Base-by-base conservation (phyloP, 352 stramenopile species). In the Phytophthora meadii region DNA sequence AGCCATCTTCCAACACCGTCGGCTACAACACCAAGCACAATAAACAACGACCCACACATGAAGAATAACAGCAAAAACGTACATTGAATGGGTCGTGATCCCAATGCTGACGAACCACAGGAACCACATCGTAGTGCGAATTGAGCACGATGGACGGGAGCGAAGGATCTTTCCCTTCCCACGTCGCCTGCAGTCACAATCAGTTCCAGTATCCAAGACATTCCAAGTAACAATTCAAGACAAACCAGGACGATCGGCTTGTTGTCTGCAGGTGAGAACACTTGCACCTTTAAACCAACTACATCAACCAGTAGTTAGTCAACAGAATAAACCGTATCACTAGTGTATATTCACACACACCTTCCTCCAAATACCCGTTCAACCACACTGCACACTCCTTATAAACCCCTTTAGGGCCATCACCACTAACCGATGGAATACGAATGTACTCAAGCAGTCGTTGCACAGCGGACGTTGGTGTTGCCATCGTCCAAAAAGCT, bases 91-190 rank as follows among this genome's bases (percentile, higher is more conserved):
- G 92, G 47, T 97, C 89, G 14, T 91, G 84, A 6, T 93, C 82
- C 96, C 96, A 99, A 53, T 90, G 72, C 28, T 96, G 77, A 8
- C 72, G 41, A 56, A 89, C 85, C n/a, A 87, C 93, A 4, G 96
- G 96, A 6, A 99, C 96, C 19, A 99, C 95, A 72, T 99, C 96
- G 74, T 99, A 99, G 71, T 99, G 96, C 17, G 84, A 97, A 73
- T 99, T 99, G 28, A 98, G 78, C 8, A 99, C 65, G 32, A 99
- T 77, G 0, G 85, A 73, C 1, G 94, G 93, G 39, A 98, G 81
- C 30, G 81, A 74, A 11, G 84, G 54, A 61, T 98, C 74, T 24
- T 85, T 70, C 22, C 95, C 96, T 52, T 78, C 77, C 90, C 94
- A 98, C 36, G 86, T 87, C 2, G 77, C 75, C 80, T 89, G 49